Evolutionary conservation across 2,329 filamentous ascomycete species (phyloP).

Genomic region (Tolypocladium paradoxum): DNA sequence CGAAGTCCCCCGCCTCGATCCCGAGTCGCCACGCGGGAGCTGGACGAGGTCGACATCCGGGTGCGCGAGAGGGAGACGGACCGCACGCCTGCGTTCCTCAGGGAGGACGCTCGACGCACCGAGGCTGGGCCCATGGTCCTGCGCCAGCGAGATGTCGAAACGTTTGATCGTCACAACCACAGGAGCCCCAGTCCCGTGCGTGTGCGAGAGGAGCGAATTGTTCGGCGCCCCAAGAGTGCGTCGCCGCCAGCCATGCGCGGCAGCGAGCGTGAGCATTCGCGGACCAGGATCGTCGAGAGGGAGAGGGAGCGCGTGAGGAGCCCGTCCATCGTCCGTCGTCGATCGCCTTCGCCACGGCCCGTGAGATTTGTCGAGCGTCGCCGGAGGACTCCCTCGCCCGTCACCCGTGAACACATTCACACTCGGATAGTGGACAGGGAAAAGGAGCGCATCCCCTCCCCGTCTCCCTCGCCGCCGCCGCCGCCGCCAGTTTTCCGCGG

Average conservation of each 20-base stretch:
- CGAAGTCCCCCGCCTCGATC: slow-evolving; percentile 17
- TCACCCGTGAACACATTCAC: slow-evolving; percentile 35
- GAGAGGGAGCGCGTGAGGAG: slow-evolving; percentile 28
- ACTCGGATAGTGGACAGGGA: slow-evolving; percentile 39
- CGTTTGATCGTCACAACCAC: slow-evolving; percentile 36
- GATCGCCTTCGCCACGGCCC: slow-evolving; percentile 15
- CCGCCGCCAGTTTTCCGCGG: slow-evolving; percentile 58
- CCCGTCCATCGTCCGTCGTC: slow-evolving; percentile 21
- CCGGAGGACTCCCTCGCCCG: slow-evolving; percentile 25
- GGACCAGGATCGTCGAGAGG: slow-evolving; percentile 27
- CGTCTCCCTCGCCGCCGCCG: slow-evolving; percentile 45
- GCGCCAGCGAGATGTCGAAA: slow-evolving; percentile 44
- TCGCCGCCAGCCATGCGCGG: slow-evolving; percentile 24
- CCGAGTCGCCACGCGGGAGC: slow-evolving; percentile 8
- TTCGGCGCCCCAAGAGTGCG: slow-evolving; percentile 32
- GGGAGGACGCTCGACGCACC: slow-evolving; percentile 34
- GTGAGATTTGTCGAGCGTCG: slow-evolving; percentile 27
- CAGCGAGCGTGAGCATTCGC: slow-evolving; percentile 22
- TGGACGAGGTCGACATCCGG: slow-evolving; percentile 29
- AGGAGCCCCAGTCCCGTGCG: slow-evolving; percentile 33
- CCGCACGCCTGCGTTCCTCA: slow-evolving; percentile 39
- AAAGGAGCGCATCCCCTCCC: slow-evolving; percentile 28
- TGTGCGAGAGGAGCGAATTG: slow-evolving; percentile 30
- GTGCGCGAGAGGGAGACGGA: slow-evolving; percentile 32
- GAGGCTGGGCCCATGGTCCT: slow-evolving; percentile 44